Evolutionary conservation across 108 stramenopile genomes (phyloP).

Genomic region (Cyclostephanos tholiformis): DNA sequence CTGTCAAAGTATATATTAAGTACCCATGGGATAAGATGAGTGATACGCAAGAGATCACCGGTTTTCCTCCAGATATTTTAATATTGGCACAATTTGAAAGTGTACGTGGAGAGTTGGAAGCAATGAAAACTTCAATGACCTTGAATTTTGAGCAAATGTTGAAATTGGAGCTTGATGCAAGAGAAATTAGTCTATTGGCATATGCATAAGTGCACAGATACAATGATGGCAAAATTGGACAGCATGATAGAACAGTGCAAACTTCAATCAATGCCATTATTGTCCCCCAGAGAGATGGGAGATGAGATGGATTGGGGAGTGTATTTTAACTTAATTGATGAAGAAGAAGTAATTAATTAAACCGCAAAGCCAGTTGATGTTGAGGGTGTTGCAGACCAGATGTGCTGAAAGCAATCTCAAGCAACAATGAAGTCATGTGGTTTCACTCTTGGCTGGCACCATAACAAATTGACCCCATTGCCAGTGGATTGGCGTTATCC

Average conservation of each 20-base stretch:
- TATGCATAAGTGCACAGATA: neutral
- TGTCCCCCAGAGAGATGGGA: neutral
- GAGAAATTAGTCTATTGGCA: neutral
- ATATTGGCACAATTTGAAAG: neutral
- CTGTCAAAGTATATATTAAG: neutral
- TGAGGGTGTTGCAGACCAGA: neutral
- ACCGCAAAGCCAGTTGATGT: neutral
- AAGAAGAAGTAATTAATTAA: neutral
- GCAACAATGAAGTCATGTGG: neutral
- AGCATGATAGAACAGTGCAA: neutral
- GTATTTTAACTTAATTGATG: neutral
- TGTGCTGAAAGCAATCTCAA: neutral
- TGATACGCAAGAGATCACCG: conserved; percentile 12
- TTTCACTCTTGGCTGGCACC: conserved; percentile 1
- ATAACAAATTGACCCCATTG: conserved; percentile 10
- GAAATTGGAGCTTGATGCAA: neutral
- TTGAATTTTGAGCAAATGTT: neutral
- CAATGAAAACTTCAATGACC: neutral
- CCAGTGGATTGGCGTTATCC: neutral
- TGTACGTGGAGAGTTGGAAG: neutral
- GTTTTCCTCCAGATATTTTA: conserved; percentile 18
- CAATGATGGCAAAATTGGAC: conserved; percentile 6
- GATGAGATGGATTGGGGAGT: neutral
- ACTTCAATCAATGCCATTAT: neutral
- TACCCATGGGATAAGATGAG: conserved; percentile 26